Evolutionary conservation across 768 basidiomycete species (phyloP).

Genomic region (Panaeolus cyanescens): DNA sequence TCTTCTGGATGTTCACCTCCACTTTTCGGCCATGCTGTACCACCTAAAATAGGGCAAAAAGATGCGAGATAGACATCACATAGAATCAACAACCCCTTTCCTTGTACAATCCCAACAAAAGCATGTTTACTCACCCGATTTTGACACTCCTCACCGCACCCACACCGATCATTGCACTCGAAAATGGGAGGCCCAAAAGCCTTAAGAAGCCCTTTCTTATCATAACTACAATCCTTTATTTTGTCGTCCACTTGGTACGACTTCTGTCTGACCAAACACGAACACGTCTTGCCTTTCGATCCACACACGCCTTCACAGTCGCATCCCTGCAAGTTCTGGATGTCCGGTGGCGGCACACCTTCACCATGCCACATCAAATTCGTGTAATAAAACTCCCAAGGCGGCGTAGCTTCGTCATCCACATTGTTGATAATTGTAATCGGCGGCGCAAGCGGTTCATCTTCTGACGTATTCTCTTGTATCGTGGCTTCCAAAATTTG

Average conservation of each 20-base stretch:
- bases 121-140: constrained; percentile 64
- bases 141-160: constrained; percentile 77
- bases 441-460: constrained; percentile 69
- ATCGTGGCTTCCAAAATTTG: constrained; percentile 68
- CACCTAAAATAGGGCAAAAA: constrained; percentile 49
- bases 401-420: constrained; percentile 69
- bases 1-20: too few relatives aligned
- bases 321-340: constrained; percentile 62
- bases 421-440: constrained; percentile 71
- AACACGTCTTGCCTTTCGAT: constrained; percentile 72
- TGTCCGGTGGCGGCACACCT: constrained; percentile 67
- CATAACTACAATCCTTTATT: constrained; percentile 59
- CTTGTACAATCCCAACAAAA: background rate
- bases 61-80: background rate
- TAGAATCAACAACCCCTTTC: background rate
- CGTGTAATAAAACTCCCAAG: constrained; percentile 87
- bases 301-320: constrained; percentile 76
- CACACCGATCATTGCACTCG: constrained; percentile 85
- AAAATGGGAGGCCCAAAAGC: constrained; percentile 63
- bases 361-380: constrained; percentile 79
- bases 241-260: constrained; percentile 30
- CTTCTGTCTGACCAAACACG: constrained; percentile 64
- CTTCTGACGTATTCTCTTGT: constrained; percentile 58
- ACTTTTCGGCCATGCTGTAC: too few relatives aligned
- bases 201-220: constrained; percentile 57